These are phyloP conservation scores for Neonectria magnoliae DNA, from an alignment of 2,329 filamentous ascomycete genomes.

Conservation along the genomic window DNA sequence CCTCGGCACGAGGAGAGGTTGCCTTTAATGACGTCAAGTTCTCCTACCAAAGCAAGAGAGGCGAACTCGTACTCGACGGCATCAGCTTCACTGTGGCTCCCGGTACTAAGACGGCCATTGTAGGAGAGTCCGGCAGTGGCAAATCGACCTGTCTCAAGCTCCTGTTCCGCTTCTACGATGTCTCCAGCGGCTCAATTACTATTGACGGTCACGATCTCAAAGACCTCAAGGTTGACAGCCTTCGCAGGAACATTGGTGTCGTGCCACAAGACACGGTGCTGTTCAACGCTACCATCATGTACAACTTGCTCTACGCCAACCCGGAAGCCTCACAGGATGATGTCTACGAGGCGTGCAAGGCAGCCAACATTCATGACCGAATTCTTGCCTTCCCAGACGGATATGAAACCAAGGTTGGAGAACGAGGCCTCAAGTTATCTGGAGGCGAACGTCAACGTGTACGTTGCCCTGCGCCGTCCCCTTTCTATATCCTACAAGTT, in stretches of 20 bases:
- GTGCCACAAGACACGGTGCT: constrained; percentile 57
- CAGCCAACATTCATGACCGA: constrained; percentile 65
- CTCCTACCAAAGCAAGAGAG: constrained; percentile 52
- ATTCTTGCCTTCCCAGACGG: constrained; percentile 64
- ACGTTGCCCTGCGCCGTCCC: constrained; percentile 20
- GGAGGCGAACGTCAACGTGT: constrained; percentile 70
- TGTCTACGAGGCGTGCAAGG: constrained; percentile 61
- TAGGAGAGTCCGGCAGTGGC: constrained; percentile 57
- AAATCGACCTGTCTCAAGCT: constrained; percentile 62
- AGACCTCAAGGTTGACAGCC: constrained; percentile 52
- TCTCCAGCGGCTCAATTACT: constrained; percentile 55
- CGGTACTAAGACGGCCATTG: constrained; percentile 58
- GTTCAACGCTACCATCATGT: constrained; percentile 66
- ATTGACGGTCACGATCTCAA: constrained; percentile 58
- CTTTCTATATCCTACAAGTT: background rate
- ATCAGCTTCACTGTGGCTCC: constrained; percentile 55
- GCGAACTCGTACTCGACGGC: constrained; percentile 50
- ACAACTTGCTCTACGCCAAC: constrained; percentile 64
- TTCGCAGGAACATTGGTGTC: constrained; percentile 55
- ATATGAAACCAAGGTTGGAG: constrained; percentile 63
- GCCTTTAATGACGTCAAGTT: constrained; percentile 56
- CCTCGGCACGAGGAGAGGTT: constrained; percentile 49
- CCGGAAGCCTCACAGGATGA: constrained; percentile 59
- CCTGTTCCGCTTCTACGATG: constrained; percentile 62
- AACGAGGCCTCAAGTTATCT: constrained; percentile 63